Conservation (phyloP, 306 rosid species). For the Malus orientalis region DNA sequence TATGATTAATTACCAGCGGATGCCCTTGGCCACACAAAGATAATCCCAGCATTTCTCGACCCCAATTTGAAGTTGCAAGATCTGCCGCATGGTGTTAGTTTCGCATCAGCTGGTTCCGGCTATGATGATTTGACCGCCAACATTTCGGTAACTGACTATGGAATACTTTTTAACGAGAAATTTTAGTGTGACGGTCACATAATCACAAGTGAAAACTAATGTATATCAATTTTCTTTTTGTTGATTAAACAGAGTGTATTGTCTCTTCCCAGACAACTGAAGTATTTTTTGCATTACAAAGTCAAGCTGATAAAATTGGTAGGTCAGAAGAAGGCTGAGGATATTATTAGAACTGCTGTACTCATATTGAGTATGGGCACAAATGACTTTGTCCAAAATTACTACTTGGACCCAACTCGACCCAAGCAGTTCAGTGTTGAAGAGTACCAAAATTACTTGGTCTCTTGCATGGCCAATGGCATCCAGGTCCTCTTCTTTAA, state of each 20-base stretch:
- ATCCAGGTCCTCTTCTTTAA: constrained; percentile 27
- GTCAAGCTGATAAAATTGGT: constrained; percentile 34
- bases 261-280: constrained; percentile 41
- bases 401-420: constrained; percentile 55
- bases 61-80: constrained; percentile 39
- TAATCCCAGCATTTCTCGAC: constrained; percentile 63
- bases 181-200: no score
- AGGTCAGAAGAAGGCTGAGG: constrained; percentile 37
- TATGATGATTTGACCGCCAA: constrained; percentile 70
- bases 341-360: constrained; percentile 38
- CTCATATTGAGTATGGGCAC: constrained; percentile 59
- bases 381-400: constrained; percentile 69
- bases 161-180: no score
- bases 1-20: constrained; percentile 38
- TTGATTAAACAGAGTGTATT: constrained; percentile 49
- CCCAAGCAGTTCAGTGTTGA: constrained; percentile 44
- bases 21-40: constrained; percentile 42
- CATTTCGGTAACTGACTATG: constrained; percentile 30
- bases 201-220: not conserved
- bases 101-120: constrained; percentile 81
- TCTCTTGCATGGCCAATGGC: constrained; percentile 36
- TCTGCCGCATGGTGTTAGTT: constrained; percentile 63
- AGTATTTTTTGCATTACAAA: constrained; percentile 60
- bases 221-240: not conserved
- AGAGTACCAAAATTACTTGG: constrained; percentile 43